phyloP scores from a whole-genome alignment of 2,329 filamentous ascomycete genomes.

The Aspergillus caelatus region DNA sequence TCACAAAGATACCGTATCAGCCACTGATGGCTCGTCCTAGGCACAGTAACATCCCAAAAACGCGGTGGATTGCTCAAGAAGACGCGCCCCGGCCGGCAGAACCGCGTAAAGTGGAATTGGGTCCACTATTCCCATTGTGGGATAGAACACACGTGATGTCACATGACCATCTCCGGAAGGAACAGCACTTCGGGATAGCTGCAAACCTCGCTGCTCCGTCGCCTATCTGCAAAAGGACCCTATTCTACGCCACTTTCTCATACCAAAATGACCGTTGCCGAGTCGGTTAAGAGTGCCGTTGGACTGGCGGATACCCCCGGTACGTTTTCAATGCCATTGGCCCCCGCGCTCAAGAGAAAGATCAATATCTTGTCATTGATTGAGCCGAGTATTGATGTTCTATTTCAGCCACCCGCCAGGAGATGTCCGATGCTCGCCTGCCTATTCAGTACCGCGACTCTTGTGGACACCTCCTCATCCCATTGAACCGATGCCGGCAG shows the following conservation, averaged over 20 bases:
- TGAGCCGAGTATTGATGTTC: conserved; percentile 16
- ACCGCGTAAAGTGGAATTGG: conserved; percentile 44
- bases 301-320: conserved; percentile 46
- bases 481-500: conserved; percentile 90
- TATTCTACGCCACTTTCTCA: conserved; percentile 15
- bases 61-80: conserved; percentile 29
- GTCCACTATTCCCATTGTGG: conserved; percentile 28
- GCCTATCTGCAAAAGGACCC: conserved; percentile 19
- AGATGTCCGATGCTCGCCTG: conserved; percentile 89
- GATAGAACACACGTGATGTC: conserved; percentile 27
- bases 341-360: conserved; percentile 10
- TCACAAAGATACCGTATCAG: conserved; percentile 23
- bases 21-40: conserved; percentile 35
- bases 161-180: conserved; percentile 29
- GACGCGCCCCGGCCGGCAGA: conserved; percentile 32
- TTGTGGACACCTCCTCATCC: conserved; percentile 92
- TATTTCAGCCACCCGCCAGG: conserved; percentile 61
- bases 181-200: conserved; percentile 31
- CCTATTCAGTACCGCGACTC: conserved; percentile 92
- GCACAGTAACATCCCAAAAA: conserved; percentile 29
- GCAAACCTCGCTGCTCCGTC: conserved; percentile 29
- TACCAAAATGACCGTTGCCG: conserved; percentile 49
- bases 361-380: conserved; percentile 11
- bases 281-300: conserved; percentile 53
- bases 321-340: conserved; percentile 36